Evolutionary conservation across 2,329 filamentous ascomycete species (phyloP).

Genomic region (Colletotrichum higginsianum): DNA sequence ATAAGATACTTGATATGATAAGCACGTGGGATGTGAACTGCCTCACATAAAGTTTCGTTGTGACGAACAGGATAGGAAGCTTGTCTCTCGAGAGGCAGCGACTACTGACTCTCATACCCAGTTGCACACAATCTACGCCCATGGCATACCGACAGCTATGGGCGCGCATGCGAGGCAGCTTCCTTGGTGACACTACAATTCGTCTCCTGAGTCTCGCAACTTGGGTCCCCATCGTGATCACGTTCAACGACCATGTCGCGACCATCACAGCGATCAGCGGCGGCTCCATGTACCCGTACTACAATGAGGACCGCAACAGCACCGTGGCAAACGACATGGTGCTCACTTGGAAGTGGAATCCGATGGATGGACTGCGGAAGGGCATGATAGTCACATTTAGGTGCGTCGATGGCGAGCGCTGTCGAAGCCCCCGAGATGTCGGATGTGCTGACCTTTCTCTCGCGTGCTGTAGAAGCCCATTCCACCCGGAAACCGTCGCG

Average conservation of each 20-base stretch:
- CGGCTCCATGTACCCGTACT: slow-evolving; percentile 82
- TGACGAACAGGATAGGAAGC: slow-evolving; percentile 3
- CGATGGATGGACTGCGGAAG: slow-evolving; percentile 71
- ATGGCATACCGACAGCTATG: slow-evolving; percentile 40
- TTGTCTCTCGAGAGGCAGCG: background rate
- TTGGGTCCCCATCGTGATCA: slow-evolving; percentile 74
- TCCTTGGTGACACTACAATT: slow-evolving; percentile 47
- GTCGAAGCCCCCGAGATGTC: background rate
- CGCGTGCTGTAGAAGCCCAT: slow-evolving; percentile 72
- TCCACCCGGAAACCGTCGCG: slow-evolving; percentile 76
- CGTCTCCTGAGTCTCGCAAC: slow-evolving; percentile 65
- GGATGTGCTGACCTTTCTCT: slow-evolving; percentile 11
- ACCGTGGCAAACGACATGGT: slow-evolving; percentile 69
- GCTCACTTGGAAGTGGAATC: slow-evolving; percentile 71
- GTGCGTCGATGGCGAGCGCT: slow-evolving; percentile 56
- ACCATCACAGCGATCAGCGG: slow-evolving; percentile 72
- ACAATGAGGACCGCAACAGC: slow-evolving; percentile 77
- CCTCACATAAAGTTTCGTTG: slow-evolving; percentile 26
- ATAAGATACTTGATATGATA: slow-evolving; percentile 37
- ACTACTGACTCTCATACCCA: background rate
- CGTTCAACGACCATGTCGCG: slow-evolving; percentile 73
- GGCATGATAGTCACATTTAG: slow-evolving; percentile 84
- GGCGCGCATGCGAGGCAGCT: slow-evolving; percentile 44
- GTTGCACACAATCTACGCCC: slow-evolving; percentile 11
- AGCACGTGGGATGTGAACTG: slow-evolving; percentile 6